Percentiles rank a stretch among this genome's conserved stretches.
Conservation (phyloP, 257 asterid species). For the Capsicum chinense region DNA sequence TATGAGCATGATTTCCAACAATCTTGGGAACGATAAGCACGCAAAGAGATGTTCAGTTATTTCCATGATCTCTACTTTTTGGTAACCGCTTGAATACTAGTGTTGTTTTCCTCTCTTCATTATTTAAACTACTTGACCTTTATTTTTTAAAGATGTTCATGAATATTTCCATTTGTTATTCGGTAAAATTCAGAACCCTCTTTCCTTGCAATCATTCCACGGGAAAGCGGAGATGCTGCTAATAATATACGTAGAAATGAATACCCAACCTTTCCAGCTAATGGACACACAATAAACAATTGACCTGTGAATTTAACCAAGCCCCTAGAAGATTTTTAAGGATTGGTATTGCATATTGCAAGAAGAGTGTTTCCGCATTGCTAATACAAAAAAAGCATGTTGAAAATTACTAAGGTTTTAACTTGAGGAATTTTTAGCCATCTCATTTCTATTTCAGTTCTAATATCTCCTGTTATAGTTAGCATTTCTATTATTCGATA, state of each 20-base stretch:
- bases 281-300: background rate
- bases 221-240: too few species aligned
- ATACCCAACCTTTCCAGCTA: too few species aligned
- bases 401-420: background rate
- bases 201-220: background rate
- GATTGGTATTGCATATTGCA: background rate
- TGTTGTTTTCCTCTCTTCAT: background rate
- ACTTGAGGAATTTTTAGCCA: background rate
- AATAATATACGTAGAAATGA: too few species aligned
- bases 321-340: background rate
- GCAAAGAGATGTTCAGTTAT: background rate
- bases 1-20: background rate
- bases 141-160: too few species aligned
- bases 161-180: background rate
- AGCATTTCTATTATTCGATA: background rate
- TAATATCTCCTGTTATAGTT: background rate
- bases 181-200: background rate
- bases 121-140: background rate
- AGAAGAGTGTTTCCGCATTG: background rate
- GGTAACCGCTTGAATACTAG: background rate
- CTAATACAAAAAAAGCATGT: background rate
- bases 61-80: slow-evolving; percentile 8
- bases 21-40: background rate
- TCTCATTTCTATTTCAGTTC: slow-evolving; percentile 7
- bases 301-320: background rate